Base-by-base conservation (phyloP, 1,139 yeast species). In the Yamadazyma sp. region DNA sequence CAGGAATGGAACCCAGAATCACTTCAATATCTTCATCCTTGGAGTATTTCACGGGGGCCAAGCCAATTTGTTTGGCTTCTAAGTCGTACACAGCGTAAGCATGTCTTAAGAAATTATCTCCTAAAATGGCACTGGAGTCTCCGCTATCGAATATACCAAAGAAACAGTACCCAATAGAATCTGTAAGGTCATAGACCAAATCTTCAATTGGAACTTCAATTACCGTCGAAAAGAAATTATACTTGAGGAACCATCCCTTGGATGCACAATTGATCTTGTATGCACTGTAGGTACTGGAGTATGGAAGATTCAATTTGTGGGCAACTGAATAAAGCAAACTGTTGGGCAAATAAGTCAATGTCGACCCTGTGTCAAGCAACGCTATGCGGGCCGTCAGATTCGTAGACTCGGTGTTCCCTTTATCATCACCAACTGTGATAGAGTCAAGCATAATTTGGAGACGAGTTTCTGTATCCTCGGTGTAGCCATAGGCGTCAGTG, bases 31-130 rank as follows among this genome's bases (percentile, higher is more conserved):
- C 53, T 36, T 66, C 70, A 6, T 57, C 56, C 20, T 48, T 29
- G 10, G 74, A 54, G 39, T 54, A 60, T 42, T 62, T 62, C 9
- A 82, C 84, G 48, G 76, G 85, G 2, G 92, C 96, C 35, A 89
- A 41, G 1, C 82, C 79, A 20, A 88, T 66, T 51, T 77, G 76
- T 37, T 65, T 59, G 44, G 74, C 76, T 25, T 83, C 89, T 46
- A 86, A 63, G 58, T 88, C 90, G 50, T 77, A 87, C 32, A 86
- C 95, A 39, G 80, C 75, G 56, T 88, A 88, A 10, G 85, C 89
- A 37, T 77, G 69, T 43, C 87, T 73, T 52, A 88, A 63, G 61
- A 87, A 80, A 21, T 80, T 74, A 57, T 86, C 95, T 35, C 96
- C 96, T n/a, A 86, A 54, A 37, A 62, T 53, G 32, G 33, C 26